These are phyloP conservation scores for Fusarium coffeatum DNA, from an alignment of 2,329 filamentous ascomycete species.

Conservation along the genomic window DNA sequence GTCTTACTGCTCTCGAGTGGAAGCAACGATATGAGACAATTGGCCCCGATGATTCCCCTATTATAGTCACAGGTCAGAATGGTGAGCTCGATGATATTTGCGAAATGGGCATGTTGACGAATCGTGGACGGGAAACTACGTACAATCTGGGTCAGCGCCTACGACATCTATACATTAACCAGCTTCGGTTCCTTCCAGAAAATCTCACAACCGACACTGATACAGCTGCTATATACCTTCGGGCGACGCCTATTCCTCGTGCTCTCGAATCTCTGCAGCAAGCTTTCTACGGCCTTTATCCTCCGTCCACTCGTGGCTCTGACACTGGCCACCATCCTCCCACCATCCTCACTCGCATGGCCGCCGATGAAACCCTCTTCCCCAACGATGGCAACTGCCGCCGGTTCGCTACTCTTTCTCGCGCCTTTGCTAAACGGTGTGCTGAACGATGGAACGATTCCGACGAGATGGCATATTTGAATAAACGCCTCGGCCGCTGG, in stretches of 20 bases:
- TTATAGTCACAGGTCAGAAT: conserved; percentile 73
- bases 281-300: conserved; percentile 80
- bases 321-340: conserved; percentile 65
- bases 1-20: conserved; percentile 66
- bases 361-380: conserved; percentile 80
- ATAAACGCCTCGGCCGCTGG: conserved; percentile 81
- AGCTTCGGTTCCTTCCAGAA: conserved; percentile 76
- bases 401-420: conserved; percentile 75
- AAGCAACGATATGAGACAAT: conserved; percentile 86
- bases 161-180: conserved; percentile 78
- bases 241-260: conserved; percentile 78
- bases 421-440: conserved; percentile 77
- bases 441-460: conserved; percentile 80
- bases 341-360: conserved; percentile 72
- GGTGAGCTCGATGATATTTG: conserved; percentile 85
- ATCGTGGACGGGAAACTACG: conserved; percentile 78
- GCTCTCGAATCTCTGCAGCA: conserved; percentile 83
- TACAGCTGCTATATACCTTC: conserved; percentile 74
- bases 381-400: conserved; percentile 82
- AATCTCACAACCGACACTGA: conserved; percentile 64
- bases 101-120: conserved; percentile 80
- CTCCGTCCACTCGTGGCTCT: conserved; percentile 58
- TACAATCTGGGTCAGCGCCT: conserved; percentile 75
- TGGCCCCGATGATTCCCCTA: conserved; percentile 74
- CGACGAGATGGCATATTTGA: conserved; percentile 86